A percentile compares a stretch with the other conserved stretches of the same genome.
Evolutionary conservation across 352 stramenopile species (phyloP).

Genomic region (Phytopythium kandeliae): DNA sequence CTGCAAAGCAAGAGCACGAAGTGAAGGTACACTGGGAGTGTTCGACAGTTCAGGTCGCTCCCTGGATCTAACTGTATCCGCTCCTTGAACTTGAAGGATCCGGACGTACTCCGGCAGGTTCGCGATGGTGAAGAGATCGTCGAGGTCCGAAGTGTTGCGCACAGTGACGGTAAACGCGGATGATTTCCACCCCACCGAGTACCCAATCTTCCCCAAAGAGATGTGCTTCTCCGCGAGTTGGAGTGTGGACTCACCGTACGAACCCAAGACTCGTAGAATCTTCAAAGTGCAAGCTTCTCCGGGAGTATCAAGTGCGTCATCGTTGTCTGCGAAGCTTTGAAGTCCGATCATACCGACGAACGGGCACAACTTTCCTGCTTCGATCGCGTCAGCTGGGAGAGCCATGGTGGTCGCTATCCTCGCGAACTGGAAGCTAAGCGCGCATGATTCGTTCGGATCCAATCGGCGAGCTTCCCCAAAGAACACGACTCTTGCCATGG

Average conservation of each 20-base stretch:
- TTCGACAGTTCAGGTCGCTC: neutral
- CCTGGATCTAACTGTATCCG: neutral
- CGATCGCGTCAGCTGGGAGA: slow-evolving; percentile 46
- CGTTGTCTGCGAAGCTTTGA: slow-evolving; percentile 46
- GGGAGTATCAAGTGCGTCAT: slow-evolving; percentile 4
- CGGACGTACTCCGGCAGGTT: slow-evolving; percentile 49
- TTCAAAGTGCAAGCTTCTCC: slow-evolving; percentile 60
- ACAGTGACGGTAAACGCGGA: slow-evolving; percentile 60
- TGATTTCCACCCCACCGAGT: slow-evolving; percentile 68
- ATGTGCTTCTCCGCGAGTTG: slow-evolving; percentile 44
- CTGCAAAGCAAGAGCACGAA: slow-evolving; percentile 35
- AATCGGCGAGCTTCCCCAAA: slow-evolving; percentile 45
- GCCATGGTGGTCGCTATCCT: slow-evolving; percentile 46
- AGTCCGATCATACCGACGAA: slow-evolving; percentile 69
- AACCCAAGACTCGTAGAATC: slow-evolving; percentile 46
- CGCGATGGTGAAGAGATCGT: slow-evolving; percentile 51
- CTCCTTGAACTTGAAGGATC: slow-evolving; percentile 21
- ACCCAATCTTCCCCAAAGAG: slow-evolving; percentile 78
- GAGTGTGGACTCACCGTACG: slow-evolving; percentile 61
- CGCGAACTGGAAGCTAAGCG: slow-evolving; percentile 68
- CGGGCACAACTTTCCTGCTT: slow-evolving; percentile 49
- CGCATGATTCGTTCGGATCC: slow-evolving; percentile 36
- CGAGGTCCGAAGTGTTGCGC: slow-evolving; percentile 65
- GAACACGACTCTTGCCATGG: slow-evolving; percentile 23
- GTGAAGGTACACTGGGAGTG: slow-evolving; percentile 24